These are phyloP conservation scores for Jackrogersella multiformis DNA, from an alignment of 495 filamentous ascomycete species.

Conservation along the genomic window DNA sequence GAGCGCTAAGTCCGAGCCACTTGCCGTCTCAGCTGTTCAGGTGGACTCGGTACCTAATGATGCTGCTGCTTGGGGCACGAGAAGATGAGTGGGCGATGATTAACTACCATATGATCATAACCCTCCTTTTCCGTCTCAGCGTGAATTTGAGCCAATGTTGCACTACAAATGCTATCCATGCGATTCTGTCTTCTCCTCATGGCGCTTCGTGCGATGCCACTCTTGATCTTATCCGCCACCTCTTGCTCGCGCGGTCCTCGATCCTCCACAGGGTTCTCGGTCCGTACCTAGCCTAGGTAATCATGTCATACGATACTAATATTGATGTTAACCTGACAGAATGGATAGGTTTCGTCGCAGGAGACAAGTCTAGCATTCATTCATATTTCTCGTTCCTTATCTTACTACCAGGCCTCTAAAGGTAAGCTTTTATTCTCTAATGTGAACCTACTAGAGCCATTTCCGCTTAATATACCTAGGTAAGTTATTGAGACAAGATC, in stretches of 20 bases:
- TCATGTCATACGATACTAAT: not conserved
- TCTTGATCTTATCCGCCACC: not conserved
- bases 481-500: too few relatives aligned
- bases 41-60: not conserved
- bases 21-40: not conserved
- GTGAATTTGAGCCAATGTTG: not conserved
- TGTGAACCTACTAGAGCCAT: not conserved
- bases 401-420: not conserved
- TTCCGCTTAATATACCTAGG: not conserved
- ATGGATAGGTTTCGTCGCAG: not conserved
- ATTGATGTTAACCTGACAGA: not conserved
- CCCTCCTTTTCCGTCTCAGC: not conserved
- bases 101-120: not conserved
- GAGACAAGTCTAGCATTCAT: not conserved
- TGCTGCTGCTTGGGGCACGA: not conserved
- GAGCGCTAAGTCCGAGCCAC: not conserved
- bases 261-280: not conserved
- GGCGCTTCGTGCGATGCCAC: not conserved
- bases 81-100: not conserved
- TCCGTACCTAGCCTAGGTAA: too few relatives aligned
- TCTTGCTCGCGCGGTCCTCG: not conserved
- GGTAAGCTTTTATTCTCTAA: not conserved
- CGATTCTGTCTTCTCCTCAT: not conserved
- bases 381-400: not conserved
- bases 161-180: not conserved